These are phyloP conservation scores for Mycena albidolilacea DNA, from an alignment of 768 basidiomycete genomes.

Conservation along the genomic window DNA sequence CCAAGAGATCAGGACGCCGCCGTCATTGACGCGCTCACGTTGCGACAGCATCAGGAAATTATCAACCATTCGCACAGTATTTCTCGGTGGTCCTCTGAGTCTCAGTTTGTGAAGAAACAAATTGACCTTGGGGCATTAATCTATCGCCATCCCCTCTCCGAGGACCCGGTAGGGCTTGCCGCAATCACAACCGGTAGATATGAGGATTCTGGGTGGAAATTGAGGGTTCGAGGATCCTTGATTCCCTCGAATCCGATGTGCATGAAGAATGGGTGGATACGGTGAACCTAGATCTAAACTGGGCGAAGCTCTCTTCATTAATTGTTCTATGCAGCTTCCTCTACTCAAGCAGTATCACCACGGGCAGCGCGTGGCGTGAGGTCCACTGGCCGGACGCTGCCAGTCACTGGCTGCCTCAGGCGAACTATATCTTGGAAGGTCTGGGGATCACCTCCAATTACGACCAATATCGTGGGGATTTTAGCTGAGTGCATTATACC, in stretches of 20 bases:
- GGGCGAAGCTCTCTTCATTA: background rate
- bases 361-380: slow-evolving; percentile 3
- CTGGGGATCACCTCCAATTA: slow-evolving; percentile 9
- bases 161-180: slow-evolving; percentile 16
- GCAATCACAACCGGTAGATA: background rate
- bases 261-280: slow-evolving; percentile 18
- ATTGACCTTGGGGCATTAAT: slow-evolving; percentile 8
- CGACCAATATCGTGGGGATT: slow-evolving; percentile 1
- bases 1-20: slow-evolving; percentile 14
- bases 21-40: slow-evolving; percentile 8
- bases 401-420: slow-evolving; percentile 13
- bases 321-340: background rate
- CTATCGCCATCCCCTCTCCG: background rate
- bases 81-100: background rate
- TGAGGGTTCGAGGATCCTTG: background rate
- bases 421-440: slow-evolving; percentile 7
- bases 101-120: background rate
- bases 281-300: background rate
- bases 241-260: background rate
- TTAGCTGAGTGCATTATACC: background rate
- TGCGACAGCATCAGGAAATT: slow-evolving; percentile 16
- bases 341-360: slow-evolving; percentile 2
- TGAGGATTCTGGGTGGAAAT: background rate
- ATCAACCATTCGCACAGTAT: slow-evolving; percentile 11
- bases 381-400: slow-evolving; percentile 15